Base-by-base conservation (phyloP, 1,284 basidiomycete genomes). In the Puccinia sorghi region DNA sequence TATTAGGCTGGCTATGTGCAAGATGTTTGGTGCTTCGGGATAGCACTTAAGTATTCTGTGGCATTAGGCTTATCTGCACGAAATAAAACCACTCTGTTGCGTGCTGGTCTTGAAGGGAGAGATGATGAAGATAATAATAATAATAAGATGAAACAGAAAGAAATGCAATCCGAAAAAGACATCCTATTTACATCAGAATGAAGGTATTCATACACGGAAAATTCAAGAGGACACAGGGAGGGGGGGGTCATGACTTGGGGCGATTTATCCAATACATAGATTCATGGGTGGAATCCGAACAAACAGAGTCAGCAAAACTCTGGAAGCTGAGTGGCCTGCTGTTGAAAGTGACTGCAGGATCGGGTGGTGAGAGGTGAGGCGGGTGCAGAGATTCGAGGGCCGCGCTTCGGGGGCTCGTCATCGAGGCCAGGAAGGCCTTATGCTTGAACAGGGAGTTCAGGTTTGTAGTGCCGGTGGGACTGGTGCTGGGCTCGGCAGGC, bases 211-310 rank as follows among this genome's bases (percentile, higher is more conserved):
- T 32, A 32, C 32, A 13, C 25, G 20, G n/a, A 27, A 6, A 39
- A n/a, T 61, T n/a, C 37, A 61, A 61, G 17, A 61, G 37, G 1
- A 32, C 2, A 32, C 1, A 1, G 4, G 32, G 32, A 13, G 6
- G 32, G 27, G 39, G 37, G 9, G 7, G 57, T 41, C 48, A 67
- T 48, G 64, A 67, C 27, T 67, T 67, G 12, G 41, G 43, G 7
- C 64, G 64, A 50, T 67, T 67, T 39, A 48, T 67, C 64, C 64
- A 67, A 48, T 67, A 67, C 64, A 67, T 67, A 27, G 64, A 67
- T 50, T 67, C 64, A 67, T 67, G 41, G 22, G 64, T 67, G 22
- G 43, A 48, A 48, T 67, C 64, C 43, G 64, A 48, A 48, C 20
- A 50, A 15, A 67, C 46, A 3, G 64, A 67, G 11, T 12, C 64